Conservation (phyloP, 139 green algal species). For the Yamagishiella unicocca region DNA sequence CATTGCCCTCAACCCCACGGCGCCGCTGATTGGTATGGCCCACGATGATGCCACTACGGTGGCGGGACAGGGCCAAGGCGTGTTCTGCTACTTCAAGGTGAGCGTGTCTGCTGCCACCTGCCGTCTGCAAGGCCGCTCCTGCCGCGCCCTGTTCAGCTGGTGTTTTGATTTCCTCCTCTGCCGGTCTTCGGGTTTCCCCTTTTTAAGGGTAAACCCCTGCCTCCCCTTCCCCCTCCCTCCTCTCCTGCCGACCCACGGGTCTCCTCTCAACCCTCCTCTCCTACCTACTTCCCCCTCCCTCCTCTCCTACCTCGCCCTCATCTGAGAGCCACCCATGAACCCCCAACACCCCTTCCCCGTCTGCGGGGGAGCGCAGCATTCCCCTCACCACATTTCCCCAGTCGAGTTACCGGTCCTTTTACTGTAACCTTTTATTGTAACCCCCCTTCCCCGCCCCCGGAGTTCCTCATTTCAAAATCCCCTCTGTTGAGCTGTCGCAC, state of each 20-base stretch:
- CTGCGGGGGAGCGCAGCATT: not conserved
- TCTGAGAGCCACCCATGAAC: too few species aligned
- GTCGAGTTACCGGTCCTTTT: not conserved
- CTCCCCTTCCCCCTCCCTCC: too few species aligned
- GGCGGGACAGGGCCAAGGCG: not conserved
- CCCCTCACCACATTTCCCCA: not conserved
- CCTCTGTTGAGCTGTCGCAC: not conserved
- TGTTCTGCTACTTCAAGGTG: conserved; percentile 52
- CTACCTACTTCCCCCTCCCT: too few species aligned
- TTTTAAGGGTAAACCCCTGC: not conserved
- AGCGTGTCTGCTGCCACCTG: not conserved
- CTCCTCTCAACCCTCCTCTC: too few species aligned
- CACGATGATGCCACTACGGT: not conserved
- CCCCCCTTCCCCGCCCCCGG: too few species aligned
- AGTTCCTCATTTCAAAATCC: not conserved
- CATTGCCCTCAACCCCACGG: not conserved
- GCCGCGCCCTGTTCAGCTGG: not conserved
- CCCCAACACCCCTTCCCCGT: too few species aligned
- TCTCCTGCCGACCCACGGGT: too few species aligned
- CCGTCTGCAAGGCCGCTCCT: not conserved
- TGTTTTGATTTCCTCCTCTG: not conserved
- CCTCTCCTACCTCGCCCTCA: too few species aligned
- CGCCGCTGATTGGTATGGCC: not conserved
- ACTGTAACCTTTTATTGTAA: not conserved
- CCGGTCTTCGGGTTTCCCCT: not conserved